These are phyloP conservation scores for Hypseocharis bilobata DNA, from an alignment of 441 rosid species.

Conservation along the genomic window DNA sequence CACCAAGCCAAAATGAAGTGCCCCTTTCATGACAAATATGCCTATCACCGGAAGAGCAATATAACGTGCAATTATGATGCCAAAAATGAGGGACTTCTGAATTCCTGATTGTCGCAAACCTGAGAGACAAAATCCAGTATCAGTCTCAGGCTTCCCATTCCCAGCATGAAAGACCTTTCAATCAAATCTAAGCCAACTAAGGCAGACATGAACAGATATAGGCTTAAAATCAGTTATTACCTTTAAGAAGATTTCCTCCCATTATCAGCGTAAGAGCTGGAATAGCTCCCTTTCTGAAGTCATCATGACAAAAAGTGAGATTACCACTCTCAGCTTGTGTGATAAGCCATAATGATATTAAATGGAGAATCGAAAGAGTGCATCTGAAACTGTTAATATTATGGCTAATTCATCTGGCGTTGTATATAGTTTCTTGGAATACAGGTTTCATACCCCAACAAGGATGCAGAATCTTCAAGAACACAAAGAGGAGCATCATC, in stretches of 20 bases:
- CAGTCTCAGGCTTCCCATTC: too few relatives aligned
- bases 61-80: slow-evolving; percentile 45
- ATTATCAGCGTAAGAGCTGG: slow-evolving; percentile 30
- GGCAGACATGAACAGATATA: not conserved
- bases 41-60: slow-evolving; percentile 53
- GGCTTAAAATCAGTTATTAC: slow-evolving; percentile 10
- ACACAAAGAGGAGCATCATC: slow-evolving; percentile 61
- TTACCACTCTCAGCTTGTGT: too few relatives aligned
- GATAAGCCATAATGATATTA: too few relatives aligned
- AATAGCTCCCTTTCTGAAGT: too few relatives aligned
- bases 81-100: slow-evolving; percentile 34
- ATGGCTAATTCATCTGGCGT: too few relatives aligned
- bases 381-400: too few relatives aligned
- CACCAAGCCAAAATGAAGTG: slow-evolving; percentile 31
- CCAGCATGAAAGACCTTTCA: not conserved
- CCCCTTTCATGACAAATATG: slow-evolving; percentile 42
- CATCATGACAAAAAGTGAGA: too few relatives aligned
- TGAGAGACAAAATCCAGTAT: slow-evolving; percentile 12
- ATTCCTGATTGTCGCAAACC: slow-evolving; percentile 37
- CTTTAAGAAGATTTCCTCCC: slow-evolving; percentile 42
- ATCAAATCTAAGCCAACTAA: not conserved
- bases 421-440: too few relatives aligned
- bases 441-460: too few relatives aligned
- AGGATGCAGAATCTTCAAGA: slow-evolving; percentile 45
- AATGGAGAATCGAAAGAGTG: too few relatives aligned